Base-by-base conservation (phyloP, 257 asterid genomes). In the Fraxinus excelsior region DNA sequence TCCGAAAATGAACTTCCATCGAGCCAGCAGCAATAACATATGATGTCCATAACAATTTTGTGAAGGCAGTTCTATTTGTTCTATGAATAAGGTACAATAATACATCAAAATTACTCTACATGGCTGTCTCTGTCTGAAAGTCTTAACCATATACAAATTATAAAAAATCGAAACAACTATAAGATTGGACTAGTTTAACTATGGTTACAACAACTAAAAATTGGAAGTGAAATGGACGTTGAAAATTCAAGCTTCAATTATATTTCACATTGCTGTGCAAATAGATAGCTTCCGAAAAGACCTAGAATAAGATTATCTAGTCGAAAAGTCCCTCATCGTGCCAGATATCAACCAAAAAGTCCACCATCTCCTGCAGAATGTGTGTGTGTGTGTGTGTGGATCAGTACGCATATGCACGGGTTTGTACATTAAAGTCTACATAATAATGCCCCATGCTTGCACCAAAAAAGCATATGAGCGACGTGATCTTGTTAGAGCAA, bases 311-410 rank as follows among this genome's bases (percentile, higher is more conserved):
- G 60, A 66, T 46, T 29, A 67, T 72, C 82, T 86, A 90, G 83
- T 90, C 96, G 66, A 80, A 90, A 81, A 85, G 93, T 73, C 90
- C 94, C 81, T 90, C 97, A 64, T 89, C 93, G 0, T 78, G 85
- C 97, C 97, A 92, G 29, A 89, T 86, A 78, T 90, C 97, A 1
- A 89, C 96, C 83, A 92, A 82, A 77, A 89, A 92, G 83, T 90
- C 97, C 25, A 89, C 97, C 95, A 92, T 92, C 72, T 92, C 96
- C 96, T 90, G 92, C 82, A 81, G 58, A 73, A 76, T 31, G 29
- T 68, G 35, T 2, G 32, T 29, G 2, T 29, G 28, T 29, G 32
- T 29, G 34, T 32, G 71, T 51, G 35, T 26, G 58, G 35, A 66
- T 51, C 25, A 70, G 62, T 76, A 32, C 10, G 66, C 67, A 3